A percentile compares a stretch with the other conserved stretches of the same genome.
These are phyloP conservation scores for Candida anglica DNA, from an alignment of 805 yeast species.

Conservation along the genomic window DNA sequence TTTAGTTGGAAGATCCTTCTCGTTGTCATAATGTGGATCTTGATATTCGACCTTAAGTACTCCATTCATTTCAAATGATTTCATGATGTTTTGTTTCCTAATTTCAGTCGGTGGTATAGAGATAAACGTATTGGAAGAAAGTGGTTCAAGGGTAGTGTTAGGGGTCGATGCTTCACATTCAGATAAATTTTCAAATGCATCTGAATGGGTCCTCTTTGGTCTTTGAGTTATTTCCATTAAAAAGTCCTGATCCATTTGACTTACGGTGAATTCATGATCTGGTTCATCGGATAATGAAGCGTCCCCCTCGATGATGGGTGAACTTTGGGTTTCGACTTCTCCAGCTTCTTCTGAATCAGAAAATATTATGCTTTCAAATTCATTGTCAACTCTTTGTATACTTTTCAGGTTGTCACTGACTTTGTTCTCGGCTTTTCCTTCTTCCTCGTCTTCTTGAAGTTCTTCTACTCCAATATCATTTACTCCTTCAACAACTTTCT, in stretches of 20 bases:
- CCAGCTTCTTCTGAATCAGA: neutral
- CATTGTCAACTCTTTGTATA: neutral
- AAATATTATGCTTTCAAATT: neutral
- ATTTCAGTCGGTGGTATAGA: neutral
- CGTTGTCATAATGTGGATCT: constrained; percentile 61
- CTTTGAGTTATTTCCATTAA: constrained; percentile 1
- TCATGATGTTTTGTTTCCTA: constrained; percentile 9
- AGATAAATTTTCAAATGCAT: neutral
- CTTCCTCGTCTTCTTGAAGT: neutral
- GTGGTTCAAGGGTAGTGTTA: neutral
- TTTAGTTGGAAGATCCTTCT: constrained; percentile 46
- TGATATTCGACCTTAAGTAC: constrained; percentile 49
- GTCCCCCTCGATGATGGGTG: too few relatives aligned
- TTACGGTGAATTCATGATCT: too few relatives aligned
- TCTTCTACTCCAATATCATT: constrained; percentile 1
- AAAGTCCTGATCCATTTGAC: constrained; percentile 1
- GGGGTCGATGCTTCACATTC: neutral
- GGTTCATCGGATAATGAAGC: too few relatives aligned
- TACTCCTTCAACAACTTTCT: too few relatives aligned
- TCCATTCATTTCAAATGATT: constrained; percentile 40
- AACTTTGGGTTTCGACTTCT: too few relatives aligned
- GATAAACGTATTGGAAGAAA: neutral
- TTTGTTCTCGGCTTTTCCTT: neutral
- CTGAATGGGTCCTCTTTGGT: too few relatives aligned
- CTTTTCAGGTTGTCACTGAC: neutral